Conservation (phyloP, 805 yeast genomes). For the Cyberlindnera galapagoensis region DNA sequence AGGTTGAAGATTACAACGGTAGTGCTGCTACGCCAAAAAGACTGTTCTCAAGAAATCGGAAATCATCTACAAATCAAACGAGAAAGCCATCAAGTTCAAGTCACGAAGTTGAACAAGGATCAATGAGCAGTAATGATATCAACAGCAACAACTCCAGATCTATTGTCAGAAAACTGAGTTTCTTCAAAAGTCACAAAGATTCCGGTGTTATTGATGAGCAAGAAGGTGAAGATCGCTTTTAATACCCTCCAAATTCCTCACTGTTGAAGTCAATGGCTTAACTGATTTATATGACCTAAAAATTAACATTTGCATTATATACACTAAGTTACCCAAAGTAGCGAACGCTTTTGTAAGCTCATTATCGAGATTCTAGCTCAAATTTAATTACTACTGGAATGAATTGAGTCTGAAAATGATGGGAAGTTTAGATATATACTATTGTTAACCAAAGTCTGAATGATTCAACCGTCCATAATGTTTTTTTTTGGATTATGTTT, state of each 20-base stretch:
- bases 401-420: no score
- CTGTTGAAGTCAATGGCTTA: no score
- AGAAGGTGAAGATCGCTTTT: constrained; percentile 12
- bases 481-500: no score
- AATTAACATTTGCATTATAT: not conserved
- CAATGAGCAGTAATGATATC: constrained; percentile 2
- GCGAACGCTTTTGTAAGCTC: not conserved
- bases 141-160: constrained; percentile 12
- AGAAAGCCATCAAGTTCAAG: constrained; percentile 20
- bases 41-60: constrained; percentile 18
- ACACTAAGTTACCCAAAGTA: no score
- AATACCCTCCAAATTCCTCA: not conserved
- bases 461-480: no score
- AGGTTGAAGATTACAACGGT: constrained; percentile 17
- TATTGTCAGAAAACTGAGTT: constrained; percentile 21
- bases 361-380: no score
- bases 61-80: constrained; percentile 8
- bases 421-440: no score
- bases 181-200: constrained; percentile 16
- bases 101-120: constrained; percentile 6
- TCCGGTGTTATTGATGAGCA: constrained; percentile 18
- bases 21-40: constrained; percentile 11
- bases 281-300: no score
- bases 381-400: no score
- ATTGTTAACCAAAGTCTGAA: no score